Evolutionary conservation across 1,284 basidiomycete genomes (phyloP), one percentile per base, ranked within the genome.

Genomic region (Ganoderma lucidum): DNA sequence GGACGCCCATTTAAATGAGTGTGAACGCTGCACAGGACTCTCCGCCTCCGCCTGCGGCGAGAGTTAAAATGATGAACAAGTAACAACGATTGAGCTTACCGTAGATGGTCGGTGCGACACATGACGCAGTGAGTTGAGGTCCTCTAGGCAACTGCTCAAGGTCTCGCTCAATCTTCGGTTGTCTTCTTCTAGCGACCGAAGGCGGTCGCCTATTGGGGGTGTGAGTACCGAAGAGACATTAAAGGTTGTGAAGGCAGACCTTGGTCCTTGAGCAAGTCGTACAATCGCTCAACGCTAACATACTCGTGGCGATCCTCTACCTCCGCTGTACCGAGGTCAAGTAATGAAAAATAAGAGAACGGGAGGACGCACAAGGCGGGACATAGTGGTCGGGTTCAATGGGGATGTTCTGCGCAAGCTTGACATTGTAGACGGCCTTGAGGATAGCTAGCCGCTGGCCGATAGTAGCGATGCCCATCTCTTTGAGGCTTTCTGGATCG

Each of bases 381-480:
- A 96, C 87, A 82, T 96, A 98, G 75, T 96, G 89, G 72, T 95
- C 94, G 51, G 93, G 85, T 67, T 94, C 94, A 72, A 98, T 89
- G 59, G 94, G 91, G 63, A 98, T 85, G 73, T 91, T 90, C 76
- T 96, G 88, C 1, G 90, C 89, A 64, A 96, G 82, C 81, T 98
- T 98, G 74, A 95, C 84, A 70, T 91, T 89, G 83, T 97, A 98
- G 69, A 98, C 90, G 62, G 93, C 91, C 80, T 96, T 96, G 76
- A 98, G 88, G 71, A 98, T 95, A 42, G 93, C 86, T 30, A 98
- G 83, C 61, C 96, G 86, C 81, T 97, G 96, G 9, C 96, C 96
- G 73, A 98, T 88, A 45, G 92, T 94, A 28, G 88, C 78, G 60
- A 98, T 88, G 6, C 96, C 96, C 68, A 98, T 84, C 66, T 94